Conservation (phyloP, 768 basidiomycete genomes). For the Omphalotus guepiniiformis region DNA sequence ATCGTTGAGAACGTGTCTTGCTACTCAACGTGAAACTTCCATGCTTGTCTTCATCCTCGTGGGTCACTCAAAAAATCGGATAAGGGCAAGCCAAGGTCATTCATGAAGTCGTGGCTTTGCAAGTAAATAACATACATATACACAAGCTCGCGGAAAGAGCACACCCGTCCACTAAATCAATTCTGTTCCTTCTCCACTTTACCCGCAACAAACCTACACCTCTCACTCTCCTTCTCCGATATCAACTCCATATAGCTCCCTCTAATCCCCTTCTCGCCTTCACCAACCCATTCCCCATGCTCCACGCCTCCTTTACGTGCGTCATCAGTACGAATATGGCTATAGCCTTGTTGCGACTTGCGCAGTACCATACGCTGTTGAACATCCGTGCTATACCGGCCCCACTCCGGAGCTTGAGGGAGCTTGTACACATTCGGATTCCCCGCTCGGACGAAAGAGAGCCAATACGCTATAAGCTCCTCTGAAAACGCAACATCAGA, state of each 20-base stretch:
- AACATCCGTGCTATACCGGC: conserved; percentile 24
- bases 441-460: conserved; percentile 56
- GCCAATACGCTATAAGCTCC: conserved; percentile 62
- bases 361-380: background rate
- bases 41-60: too few relatives aligned
- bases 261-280: conserved; percentile 23
- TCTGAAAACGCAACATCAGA: conserved; percentile 46
- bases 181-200: conserved; percentile 30
- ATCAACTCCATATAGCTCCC: conserved; percentile 39
- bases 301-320: conserved; percentile 10
- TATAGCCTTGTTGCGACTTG: background rate
- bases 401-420: conserved; percentile 46
- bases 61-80: too few relatives aligned
- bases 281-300: conserved; percentile 24
- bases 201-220: conserved; percentile 33
- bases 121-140: too few relatives aligned
- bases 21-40: too few relatives aligned
- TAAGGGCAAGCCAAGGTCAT: too few relatives aligned
- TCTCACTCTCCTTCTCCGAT: conserved; percentile 27
- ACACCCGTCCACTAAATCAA: too few relatives aligned
- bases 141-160: too few relatives aligned
- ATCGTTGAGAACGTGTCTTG: too few relatives aligned
- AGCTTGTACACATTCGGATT: conserved; percentile 55
- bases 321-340: background rate
- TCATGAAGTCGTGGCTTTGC: too few relatives aligned